Conservation (phyloP, 148 eudicot species). For the Chenopodium berlandieri region DNA sequence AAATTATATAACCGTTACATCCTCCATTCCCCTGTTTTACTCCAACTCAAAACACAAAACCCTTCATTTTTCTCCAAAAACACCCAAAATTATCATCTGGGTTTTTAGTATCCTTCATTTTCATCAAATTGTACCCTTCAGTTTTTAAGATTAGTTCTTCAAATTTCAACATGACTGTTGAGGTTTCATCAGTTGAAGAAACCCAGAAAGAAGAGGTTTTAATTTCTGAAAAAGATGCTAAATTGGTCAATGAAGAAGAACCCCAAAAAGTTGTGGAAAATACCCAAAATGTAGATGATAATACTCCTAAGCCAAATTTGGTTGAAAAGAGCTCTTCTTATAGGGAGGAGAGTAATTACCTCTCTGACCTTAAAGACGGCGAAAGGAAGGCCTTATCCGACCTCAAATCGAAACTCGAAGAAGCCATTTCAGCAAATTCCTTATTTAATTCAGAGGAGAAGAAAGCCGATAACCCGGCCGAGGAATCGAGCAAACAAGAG, state of each 20-base stretch:
- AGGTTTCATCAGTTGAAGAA: constrained; percentile 28
- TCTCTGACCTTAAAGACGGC: constrained; percentile 49
- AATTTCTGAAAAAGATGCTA: constrained; percentile 20
- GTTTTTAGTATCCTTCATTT: neutral
- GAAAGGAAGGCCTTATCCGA: constrained; percentile 56
- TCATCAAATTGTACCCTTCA: constrained; percentile 4
- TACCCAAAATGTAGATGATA: constrained; percentile 17
- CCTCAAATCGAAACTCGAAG: constrained; percentile 48
- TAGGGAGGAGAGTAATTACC: constrained; percentile 61
- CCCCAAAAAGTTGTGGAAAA: constrained; percentile 17
- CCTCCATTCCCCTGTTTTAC: neutral
- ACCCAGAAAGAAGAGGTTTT: constrained; percentile 29
- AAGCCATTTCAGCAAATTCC: constrained; percentile 42
- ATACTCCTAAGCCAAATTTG: constrained; percentile 19
- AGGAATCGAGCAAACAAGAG: constrained; percentile 3
- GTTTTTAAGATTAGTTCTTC: neutral
- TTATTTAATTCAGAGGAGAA: constrained; percentile 28
- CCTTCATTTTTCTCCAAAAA: neutral
- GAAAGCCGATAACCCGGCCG: constrained; percentile 14
- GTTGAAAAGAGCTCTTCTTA: constrained; percentile 51
- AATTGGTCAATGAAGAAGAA: constrained; percentile 18
- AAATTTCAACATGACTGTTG: constrained; percentile 35
- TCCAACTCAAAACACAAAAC: constrained; percentile 15
- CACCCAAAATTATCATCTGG: constrained; percentile 9
- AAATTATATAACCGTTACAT: constrained; percentile 38